Conservation (phyloP, 2,329 filamentous ascomycete genomes). For the Claviceps purpurea region DNA sequence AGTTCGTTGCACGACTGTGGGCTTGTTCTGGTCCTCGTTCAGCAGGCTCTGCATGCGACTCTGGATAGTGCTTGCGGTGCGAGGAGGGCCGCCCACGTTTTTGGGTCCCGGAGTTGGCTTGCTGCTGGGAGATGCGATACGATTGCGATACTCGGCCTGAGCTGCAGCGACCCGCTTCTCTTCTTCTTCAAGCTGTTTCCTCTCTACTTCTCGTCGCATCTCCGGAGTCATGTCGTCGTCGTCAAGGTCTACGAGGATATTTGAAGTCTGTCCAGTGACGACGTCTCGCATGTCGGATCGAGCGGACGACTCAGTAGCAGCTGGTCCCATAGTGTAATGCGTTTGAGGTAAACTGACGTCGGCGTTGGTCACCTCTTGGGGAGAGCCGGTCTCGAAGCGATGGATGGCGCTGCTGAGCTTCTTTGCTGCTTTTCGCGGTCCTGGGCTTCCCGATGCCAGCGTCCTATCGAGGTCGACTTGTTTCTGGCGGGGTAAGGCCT, state of each 20-base stretch:
- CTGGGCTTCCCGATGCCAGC: constrained; percentile 55
- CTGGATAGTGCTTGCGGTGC: constrained; percentile 69
- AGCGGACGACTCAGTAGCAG: too few species aligned
- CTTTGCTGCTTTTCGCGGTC: constrained; percentile 73
- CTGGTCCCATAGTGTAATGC: not conserved
- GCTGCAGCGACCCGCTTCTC: constrained; percentile 81
- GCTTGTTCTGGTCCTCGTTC: constrained; percentile 57
- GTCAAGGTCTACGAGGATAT: constrained; percentile 47
- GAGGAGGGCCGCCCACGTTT: constrained; percentile 44
- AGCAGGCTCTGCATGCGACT: constrained; percentile 79
- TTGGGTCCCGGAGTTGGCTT: constrained; percentile 33
- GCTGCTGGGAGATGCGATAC: constrained; percentile 35
- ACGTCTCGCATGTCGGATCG: not conserved
- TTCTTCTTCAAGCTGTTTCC: constrained; percentile 67
- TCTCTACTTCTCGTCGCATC: constrained; percentile 79
- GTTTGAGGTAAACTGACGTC: constrained; percentile 18
- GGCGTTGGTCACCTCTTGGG: constrained; percentile 13
- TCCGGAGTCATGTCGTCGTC: constrained; percentile 68
- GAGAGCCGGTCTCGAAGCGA: constrained; percentile 57
- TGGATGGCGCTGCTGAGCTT: constrained; percentile 92
- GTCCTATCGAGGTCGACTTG: constrained; percentile 45
- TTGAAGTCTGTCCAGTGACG: constrained; percentile 40
- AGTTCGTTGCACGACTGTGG: constrained; percentile 47
- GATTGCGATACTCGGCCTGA: constrained; percentile 73
- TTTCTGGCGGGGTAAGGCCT: constrained; percentile 36